phyloP scores from a whole-genome alignment of 2,329 filamentous ascomycete genomes.

The Septoria petroselini region DNA sequence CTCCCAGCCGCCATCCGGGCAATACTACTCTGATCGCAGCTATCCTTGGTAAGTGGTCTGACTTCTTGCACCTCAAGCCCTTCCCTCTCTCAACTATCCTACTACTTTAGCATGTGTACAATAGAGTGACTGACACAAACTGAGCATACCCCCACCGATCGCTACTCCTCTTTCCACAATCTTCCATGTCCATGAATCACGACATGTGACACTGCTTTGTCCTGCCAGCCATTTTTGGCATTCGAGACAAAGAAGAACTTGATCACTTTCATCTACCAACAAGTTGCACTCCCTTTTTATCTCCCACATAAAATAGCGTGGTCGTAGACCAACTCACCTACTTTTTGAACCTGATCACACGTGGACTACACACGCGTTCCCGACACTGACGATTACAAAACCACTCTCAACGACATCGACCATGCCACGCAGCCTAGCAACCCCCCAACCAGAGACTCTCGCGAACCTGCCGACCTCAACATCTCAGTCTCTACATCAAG shows the following conservation, averaged over 20 bases:
- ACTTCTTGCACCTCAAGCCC: not conserved
- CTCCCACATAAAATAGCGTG: conserved; percentile 1
- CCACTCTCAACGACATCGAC: not conserved
- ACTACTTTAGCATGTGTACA: not conserved
- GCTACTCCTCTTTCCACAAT: no score
- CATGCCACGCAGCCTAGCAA: conserved; percentile 8
- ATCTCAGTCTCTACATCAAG: no score
- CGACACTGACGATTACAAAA: no score
- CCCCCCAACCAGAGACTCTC: not conserved
- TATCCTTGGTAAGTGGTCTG: conserved; percentile 2
- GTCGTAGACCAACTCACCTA: not conserved
- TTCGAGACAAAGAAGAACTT: not conserved
- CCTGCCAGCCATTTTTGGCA: not conserved
- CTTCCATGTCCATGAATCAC: not conserved
- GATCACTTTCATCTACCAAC: not conserved
- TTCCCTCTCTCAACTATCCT: not conserved
- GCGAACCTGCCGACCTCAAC: not conserved
- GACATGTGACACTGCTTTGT: no score
- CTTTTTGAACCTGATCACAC: not conserved
- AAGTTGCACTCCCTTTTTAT: not conserved
- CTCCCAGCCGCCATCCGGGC: not conserved
- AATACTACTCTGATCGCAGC: not conserved
- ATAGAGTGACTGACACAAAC: not conserved
- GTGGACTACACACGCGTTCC: no score
- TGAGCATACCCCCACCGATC: not conserved